Conservation (phyloP, 2,329 filamentous ascomycete species). For the Talaromyces verruculosus region DNA sequence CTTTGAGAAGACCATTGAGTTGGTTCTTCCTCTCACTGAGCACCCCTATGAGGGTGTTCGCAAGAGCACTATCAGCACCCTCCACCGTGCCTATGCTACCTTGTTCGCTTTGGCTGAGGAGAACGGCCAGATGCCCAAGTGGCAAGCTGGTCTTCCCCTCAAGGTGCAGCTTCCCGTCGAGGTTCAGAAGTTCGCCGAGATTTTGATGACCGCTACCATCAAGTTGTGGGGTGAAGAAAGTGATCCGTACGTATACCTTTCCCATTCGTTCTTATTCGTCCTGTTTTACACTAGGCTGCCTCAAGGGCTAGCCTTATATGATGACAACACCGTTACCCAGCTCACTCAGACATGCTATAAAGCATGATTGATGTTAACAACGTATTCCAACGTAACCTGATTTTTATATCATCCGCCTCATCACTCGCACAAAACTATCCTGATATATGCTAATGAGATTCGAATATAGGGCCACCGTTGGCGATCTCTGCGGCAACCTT, state of each 20-base stretch:
- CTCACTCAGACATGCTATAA: conserved; percentile 90
- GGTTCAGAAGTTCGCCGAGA: conserved; percentile 79
- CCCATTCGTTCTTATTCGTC: conserved; percentile 12
- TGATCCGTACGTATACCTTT: conserved; percentile 73
- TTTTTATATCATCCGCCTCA: conserved; percentile 22
- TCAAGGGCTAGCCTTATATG: conserved; percentile 51
- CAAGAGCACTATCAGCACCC: conserved; percentile 84
- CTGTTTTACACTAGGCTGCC: neutral
- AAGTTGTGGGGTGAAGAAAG: conserved; percentile 84
- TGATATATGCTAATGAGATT: conserved; percentile 18
- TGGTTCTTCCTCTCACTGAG: conserved; percentile 75
- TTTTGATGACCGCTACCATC: conserved; percentile 81
- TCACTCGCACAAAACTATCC: neutral
- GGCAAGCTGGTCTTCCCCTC: conserved; percentile 82
- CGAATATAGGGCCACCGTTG: conserved; percentile 70
- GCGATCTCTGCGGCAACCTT: conserved; percentile 92
- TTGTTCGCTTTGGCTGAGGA: conserved; percentile 87
- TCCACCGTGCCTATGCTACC: conserved; percentile 91
- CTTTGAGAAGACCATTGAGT: conserved; percentile 83
- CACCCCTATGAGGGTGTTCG: conserved; percentile 92
- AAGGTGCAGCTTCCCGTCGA: conserved; percentile 76
- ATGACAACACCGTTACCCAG: conserved; percentile 98
- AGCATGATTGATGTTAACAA: conserved; percentile 83
- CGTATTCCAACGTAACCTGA: conserved; percentile 57
- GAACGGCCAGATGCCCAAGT: conserved; percentile 72